Evolutionary conservation across 2,329 filamentous ascomycete genomes (phyloP), one percentile per base, ranked within the genome.

Genomic region (Talaromyces sp.): DNA sequence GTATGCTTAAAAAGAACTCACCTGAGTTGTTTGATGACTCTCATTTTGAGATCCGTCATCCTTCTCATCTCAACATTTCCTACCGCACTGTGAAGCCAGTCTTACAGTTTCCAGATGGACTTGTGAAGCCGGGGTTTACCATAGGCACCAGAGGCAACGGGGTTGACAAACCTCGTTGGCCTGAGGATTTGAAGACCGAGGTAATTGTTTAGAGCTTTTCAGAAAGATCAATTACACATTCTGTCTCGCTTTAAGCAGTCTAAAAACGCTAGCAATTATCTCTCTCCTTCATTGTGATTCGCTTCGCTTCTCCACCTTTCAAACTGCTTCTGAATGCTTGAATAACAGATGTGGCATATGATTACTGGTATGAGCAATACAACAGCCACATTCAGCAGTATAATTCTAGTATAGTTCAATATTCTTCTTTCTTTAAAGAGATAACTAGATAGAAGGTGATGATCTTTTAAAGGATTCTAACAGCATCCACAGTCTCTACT

Each of bases 121-220:
- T 73, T 35, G 77, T 83, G 5, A 68, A 80, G 58, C 71, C 82
- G 54, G 73, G 74, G 35, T 85, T 78, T 68, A 80, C 83, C 66
- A 75, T 86, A 19, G 81, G 83, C 1, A 83, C 82, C 3, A 75
- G 83, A 68, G 76, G 76, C 8, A 86, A 86, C 71, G 83, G 83
- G 1, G 73, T 81, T 3, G 83, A 86, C 70, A 67, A 77, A 68
- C 71, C 83, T 4, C 71, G 69, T 45, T 86, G 83, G 82, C 84
- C 83, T 8, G 70, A 76, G 11, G 75, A 84, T 72, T 19, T 52
- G 49, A 58, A 58, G 35, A 58, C 54, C 10, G 54, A 58, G 54
- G 54, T 58, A n/a, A 58, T 58, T 41, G 24, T 35, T 16, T 58
- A 58, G 54, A 58, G 54, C 33, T 58, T 58, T n/a, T 39, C n/a